A percentile compares a stretch with the other conserved stretches of the same genome.
phyloP scores from a whole-genome alignment of 2,329 filamentous ascomycete genomes.

The Trichoderma sp. region DNA sequence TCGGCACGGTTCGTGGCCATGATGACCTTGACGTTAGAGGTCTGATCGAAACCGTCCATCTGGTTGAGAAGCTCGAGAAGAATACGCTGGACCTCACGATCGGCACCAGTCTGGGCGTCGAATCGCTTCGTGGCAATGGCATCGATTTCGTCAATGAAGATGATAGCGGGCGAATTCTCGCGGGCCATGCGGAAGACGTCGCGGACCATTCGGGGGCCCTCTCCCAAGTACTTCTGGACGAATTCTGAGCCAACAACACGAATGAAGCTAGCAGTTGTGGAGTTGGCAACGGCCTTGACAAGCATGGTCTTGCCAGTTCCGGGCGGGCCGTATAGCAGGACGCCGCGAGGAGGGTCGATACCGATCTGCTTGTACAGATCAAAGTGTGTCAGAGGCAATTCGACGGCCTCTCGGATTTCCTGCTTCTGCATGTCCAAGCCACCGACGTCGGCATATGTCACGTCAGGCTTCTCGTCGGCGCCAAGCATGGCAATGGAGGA shows the following conservation, averaged over 20 bases:
- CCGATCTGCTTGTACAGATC: constrained; percentile 99
- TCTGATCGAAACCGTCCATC: constrained; percentile 99
- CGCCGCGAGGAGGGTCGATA: constrained; percentile 95
- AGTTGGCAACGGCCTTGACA: constrained; percentile 98
- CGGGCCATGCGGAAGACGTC: constrained; percentile 99
- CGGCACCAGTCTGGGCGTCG: constrained; percentile 96
- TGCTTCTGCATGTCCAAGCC: constrained; percentile 99
- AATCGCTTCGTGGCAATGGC: constrained; percentile 99
- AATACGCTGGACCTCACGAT: constrained; percentile 98
- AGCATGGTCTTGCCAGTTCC: constrained; percentile 97
- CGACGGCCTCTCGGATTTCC: constrained; percentile 96
- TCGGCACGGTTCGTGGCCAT: constrained; percentile 99
- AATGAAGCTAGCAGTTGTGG: constrained; percentile 97
- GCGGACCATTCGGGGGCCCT: constrained; percentile 97
- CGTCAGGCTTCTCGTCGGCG: constrained; percentile 94
- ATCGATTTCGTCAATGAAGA: constrained; percentile 99
- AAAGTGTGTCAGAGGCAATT: constrained; percentile 95
- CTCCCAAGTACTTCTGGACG: constrained; percentile 97
- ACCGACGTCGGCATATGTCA: constrained; percentile 97
- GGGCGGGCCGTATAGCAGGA: constrained; percentile 92
- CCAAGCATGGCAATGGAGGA: constrained; percentile 99
- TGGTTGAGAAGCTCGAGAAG: constrained; percentile 96
- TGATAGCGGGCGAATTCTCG: constrained; percentile 97
- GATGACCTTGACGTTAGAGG: constrained; percentile 98
- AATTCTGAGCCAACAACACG: constrained; percentile 98